Evolutionary conservation across 2,329 filamentous ascomycete species (phyloP).

Genomic region (Trichoderma koningii): DNA sequence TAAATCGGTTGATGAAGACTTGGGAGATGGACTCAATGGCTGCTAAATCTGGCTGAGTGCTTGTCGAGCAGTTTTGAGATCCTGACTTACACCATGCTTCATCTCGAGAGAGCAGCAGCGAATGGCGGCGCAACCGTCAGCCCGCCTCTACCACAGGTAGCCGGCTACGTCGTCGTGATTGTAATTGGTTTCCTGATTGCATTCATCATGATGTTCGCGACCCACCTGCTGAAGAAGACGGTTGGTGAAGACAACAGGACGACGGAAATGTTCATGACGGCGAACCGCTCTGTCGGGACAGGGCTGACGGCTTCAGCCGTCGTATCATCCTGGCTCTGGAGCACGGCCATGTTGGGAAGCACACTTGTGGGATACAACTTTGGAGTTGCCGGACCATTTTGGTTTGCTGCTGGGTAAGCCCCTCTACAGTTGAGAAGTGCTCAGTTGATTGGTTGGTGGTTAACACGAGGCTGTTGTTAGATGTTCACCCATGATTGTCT

Average conservation of each 20-base stretch:
- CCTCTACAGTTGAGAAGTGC: too few relatives aligned
- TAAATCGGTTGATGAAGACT: slow-evolving; percentile 3
- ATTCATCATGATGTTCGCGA: slow-evolving; percentile 50
- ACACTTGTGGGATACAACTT: slow-evolving; percentile 56
- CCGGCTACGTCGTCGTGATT: slow-evolving; percentile 41
- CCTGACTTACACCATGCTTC: slow-evolving; percentile 13
- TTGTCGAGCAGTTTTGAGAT: neutral
- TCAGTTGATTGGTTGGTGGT: neutral
- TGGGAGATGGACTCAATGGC: neutral
- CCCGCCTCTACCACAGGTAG: slow-evolving; percentile 37
- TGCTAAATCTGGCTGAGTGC: neutral
- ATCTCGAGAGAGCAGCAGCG: slow-evolving; percentile 5
- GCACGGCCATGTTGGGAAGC: slow-evolving; percentile 54
- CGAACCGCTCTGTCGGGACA: slow-evolving; percentile 53
- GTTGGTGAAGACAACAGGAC: slow-evolving; percentile 54
- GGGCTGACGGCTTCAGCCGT: slow-evolving; percentile 57
- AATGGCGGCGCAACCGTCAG: slow-evolving; percentile 28
- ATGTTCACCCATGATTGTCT: slow-evolving; percentile 57
- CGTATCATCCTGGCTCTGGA: slow-evolving; percentile 58
- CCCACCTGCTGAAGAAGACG: slow-evolving; percentile 50
- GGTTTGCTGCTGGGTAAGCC: slow-evolving; percentile 54
- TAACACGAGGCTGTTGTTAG: slow-evolving; percentile 25
- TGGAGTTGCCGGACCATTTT: slow-evolving; percentile 58
- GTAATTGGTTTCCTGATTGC: slow-evolving; percentile 41
- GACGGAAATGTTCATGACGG: slow-evolving; percentile 59